These are phyloP conservation scores for Pilatotrama ljubarskyi DNA, from an alignment of 768 basidiomycete genomes.

Conservation along the genomic window DNA sequence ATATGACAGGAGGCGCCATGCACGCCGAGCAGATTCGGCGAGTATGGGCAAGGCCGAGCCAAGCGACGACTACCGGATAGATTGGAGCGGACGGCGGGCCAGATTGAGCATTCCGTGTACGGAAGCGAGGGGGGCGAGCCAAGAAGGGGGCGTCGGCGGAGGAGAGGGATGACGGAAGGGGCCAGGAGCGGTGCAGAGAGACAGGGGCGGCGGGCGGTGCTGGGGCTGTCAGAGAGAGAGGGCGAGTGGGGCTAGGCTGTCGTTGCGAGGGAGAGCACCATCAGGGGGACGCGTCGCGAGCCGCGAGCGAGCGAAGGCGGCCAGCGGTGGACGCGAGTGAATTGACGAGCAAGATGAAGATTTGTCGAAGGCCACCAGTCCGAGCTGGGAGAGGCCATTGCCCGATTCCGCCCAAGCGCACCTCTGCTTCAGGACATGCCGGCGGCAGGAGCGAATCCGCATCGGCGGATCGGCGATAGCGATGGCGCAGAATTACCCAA, in stretches of 20 bases:
- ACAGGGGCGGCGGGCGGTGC: conserved; percentile 8
- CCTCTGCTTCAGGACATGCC: conserved; percentile 1
- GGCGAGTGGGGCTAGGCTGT: background rate
- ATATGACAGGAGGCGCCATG: no score
- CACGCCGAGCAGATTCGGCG: no score
- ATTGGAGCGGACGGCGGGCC: no score
- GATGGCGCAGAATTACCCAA: conserved; percentile 1
- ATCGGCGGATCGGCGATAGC: conserved; percentile 15
- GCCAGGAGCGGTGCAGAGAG: background rate
- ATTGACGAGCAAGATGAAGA: background rate
- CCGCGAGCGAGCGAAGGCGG: no score
- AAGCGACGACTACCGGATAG: no score
- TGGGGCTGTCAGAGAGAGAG: background rate
- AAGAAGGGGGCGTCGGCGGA: no score
- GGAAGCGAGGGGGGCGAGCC: no score
- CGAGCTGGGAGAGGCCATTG: background rate
- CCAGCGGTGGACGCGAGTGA: no score
- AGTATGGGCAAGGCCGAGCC: no score
- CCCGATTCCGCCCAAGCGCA: background rate
- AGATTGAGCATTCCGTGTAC: no score
- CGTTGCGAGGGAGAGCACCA: conserved; percentile 5
- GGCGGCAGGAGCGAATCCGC: conserved; percentile 6
- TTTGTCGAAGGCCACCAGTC: background rate
- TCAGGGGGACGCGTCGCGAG: background rate
- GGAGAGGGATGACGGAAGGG: no score